Conservation (phyloP, 345 rosid species). For the Isatis tinctoria region DNA sequence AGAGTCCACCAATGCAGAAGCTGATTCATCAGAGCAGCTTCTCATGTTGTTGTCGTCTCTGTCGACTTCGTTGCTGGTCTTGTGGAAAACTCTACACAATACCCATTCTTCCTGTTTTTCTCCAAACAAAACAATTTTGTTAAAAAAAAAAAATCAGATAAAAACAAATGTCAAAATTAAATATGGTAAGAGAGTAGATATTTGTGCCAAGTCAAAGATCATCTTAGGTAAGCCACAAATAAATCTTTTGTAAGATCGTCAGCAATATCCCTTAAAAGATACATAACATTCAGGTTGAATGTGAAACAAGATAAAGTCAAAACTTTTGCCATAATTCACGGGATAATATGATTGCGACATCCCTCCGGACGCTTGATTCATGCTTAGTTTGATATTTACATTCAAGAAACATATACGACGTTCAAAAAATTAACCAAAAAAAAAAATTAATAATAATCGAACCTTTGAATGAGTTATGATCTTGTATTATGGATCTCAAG, state of each 20-base stretch:
- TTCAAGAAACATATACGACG: neutral
- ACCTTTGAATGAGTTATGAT: neutral
- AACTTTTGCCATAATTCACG: slow-evolving; percentile 12
- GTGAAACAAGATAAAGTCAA: slow-evolving; percentile 25
- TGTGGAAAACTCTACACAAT: slow-evolving; percentile 63
- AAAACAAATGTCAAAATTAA: neutral
- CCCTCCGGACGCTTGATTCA: neutral
- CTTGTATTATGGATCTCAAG: neutral
- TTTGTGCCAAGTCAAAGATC: slow-evolving; percentile 28
- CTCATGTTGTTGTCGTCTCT: slow-evolving; percentile 39
- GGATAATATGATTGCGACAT: slow-evolving; percentile 22
- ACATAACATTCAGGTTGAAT: neutral
- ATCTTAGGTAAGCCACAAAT: slow-evolving; percentile 11
- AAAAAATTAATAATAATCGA: too few species aligned
- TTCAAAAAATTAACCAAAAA: neutral
- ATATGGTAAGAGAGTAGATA: slow-evolving; percentile 4
- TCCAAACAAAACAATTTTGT: neutral
- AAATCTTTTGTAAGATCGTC: slow-evolving; percentile 9
- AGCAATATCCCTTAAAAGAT: slow-evolving; percentile 1
- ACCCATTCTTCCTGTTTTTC: slow-evolving; percentile 80
- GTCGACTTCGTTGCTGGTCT: slow-evolving; percentile 40
- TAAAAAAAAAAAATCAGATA: neutral
- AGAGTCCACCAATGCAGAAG: slow-evolving; percentile 51
- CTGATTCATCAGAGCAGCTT: slow-evolving; percentile 41
- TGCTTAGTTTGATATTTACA: neutral